Conservation (phyloP, 306 rosid species). For the Trifolium subterraneum region DNA sequence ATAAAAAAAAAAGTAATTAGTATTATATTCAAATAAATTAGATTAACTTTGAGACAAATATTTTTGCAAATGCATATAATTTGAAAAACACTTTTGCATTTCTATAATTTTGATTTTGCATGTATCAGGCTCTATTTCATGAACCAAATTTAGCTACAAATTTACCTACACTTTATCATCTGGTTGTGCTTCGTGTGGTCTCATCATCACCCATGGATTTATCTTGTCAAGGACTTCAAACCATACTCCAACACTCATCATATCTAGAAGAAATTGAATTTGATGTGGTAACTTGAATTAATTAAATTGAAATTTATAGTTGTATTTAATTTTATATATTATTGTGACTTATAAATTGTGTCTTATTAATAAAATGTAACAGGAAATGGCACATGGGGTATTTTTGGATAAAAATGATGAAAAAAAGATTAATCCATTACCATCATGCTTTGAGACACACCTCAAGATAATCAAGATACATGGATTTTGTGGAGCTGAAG, state of each 20-base stretch:
- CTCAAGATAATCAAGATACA: constrained; percentile 6
- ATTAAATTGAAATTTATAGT: neutral
- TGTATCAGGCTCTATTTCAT: neutral
- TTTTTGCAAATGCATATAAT: no score
- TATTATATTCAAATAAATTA: no score
- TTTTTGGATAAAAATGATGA: neutral
- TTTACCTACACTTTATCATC: neutral
- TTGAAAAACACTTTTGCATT: no score
- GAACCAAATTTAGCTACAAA: neutral
- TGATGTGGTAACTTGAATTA: constrained; percentile 8
- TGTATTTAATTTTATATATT: no score
- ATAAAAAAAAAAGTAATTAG: no score
- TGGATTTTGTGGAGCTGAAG: neutral
- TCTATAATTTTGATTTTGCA: neutral
- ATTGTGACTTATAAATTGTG: no score
- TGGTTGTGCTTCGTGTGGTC: neutral
- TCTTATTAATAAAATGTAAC: neutral
- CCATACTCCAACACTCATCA: neutral
- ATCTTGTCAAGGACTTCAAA: neutral
- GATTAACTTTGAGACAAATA: no score
- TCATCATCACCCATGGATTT: neutral
- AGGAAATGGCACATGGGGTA: neutral
- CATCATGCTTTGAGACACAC: neutral
- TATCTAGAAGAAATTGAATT: neutral
- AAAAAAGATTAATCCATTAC: neutral